phyloP scores from a whole-genome alignment of 2,329 filamentous ascomycete species.

The Pleomassaria siparia region DNA sequence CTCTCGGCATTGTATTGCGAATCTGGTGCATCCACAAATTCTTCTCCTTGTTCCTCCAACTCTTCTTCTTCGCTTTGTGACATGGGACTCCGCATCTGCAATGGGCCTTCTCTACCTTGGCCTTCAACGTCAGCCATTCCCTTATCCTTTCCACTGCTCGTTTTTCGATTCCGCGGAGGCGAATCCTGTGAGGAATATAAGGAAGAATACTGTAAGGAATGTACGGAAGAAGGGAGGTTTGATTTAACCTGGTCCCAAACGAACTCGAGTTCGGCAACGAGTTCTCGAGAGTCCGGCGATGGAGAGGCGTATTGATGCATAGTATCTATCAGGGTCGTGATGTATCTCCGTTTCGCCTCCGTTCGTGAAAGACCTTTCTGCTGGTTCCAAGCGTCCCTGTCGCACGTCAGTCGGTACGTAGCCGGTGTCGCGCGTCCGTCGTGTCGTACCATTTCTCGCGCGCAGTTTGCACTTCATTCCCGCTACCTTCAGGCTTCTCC shows the following conservation, averaged over 20 bases:
- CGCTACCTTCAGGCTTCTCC: slow-evolving; percentile 68
- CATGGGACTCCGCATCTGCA: slow-evolving; percentile 75
- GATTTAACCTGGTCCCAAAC: slow-evolving; percentile 98
- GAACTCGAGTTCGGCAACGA: slow-evolving; percentile 95
- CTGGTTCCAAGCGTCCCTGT: slow-evolving; percentile 87
- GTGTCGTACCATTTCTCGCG: slow-evolving; percentile 65
- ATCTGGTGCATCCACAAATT: slow-evolving; percentile 53
- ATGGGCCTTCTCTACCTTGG: slow-evolving; percentile 20
- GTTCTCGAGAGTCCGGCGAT: slow-evolving; percentile 80
- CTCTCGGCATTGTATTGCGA: slow-evolving; percentile 46
- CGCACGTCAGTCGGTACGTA: slow-evolving; percentile 8
- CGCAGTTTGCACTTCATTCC: slow-evolving; percentile 55
- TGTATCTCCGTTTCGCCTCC: slow-evolving; percentile 91
- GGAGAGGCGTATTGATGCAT: slow-evolving; percentile 93
- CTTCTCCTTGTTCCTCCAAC: slow-evolving; percentile 45
- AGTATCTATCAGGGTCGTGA: slow-evolving; percentile 89
- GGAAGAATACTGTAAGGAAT: slow-evolving; percentile 44
- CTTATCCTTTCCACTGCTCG: slow-evolving; percentile 52
- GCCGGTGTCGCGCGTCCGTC: slow-evolving; percentile 20
- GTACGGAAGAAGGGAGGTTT: slow-evolving; percentile 67
- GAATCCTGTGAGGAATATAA: slow-evolving; percentile 31
- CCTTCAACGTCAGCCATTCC: slow-evolving; percentile 31
- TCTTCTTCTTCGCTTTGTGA: slow-evolving; percentile 71
- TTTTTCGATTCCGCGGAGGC: slow-evolving; percentile 26
- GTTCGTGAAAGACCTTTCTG: slow-evolving; percentile 82